These are phyloP conservation scores for Calonectria hongkongensis DNA, from an alignment of 2,329 filamentous ascomycete species.

Conservation along the genomic window DNA sequence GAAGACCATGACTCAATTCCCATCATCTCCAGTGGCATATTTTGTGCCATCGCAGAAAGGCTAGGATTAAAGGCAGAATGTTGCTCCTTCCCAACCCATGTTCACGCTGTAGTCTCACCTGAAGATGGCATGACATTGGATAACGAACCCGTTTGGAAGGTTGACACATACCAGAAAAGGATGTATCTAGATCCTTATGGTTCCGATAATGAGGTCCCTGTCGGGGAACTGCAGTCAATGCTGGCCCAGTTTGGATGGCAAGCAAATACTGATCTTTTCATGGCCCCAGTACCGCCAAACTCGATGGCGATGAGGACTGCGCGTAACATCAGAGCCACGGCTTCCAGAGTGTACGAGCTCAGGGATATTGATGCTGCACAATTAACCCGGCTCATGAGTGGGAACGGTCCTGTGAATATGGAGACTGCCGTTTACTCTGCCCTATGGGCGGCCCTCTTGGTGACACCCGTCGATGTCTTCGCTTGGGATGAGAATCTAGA, in stretches of 20 bases:
- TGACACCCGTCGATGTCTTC: slow-evolving; percentile 67
- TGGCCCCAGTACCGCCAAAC: slow-evolving; percentile 78
- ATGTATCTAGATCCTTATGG: slow-evolving; percentile 93
- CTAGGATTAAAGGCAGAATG: slow-evolving; percentile 86
- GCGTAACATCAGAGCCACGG: slow-evolving; percentile 88
- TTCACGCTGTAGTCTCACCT: slow-evolving; percentile 85
- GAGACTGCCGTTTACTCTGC: slow-evolving; percentile 81
- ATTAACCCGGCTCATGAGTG: slow-evolving; percentile 60
- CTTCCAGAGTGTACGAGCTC: slow-evolving; percentile 55
- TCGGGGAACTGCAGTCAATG: slow-evolving; percentile 74
- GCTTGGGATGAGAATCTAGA: slow-evolving; percentile 78
- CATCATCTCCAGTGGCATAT: slow-evolving; percentile 90
- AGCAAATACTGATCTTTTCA: slow-evolving; percentile 68
- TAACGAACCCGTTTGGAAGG: slow-evolving; percentile 61
- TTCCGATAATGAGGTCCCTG: slow-evolving; percentile 79
- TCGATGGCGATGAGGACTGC: slow-evolving; percentile 83
- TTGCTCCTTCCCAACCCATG: slow-evolving; percentile 89
- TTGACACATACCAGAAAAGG: slow-evolving; percentile 62
- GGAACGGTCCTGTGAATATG: slow-evolving; percentile 65
- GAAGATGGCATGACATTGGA: slow-evolving; percentile 77
- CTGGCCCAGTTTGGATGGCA: slow-evolving; percentile 71
- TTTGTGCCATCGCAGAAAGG: slow-evolving; percentile 84
- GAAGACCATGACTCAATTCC: slow-evolving; percentile 87
- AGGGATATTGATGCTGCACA: slow-evolving; percentile 54
- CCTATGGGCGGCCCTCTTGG: slow-evolving; percentile 81